Conservation (phyloP, 139 green algal genomes). For the Protoeuglena noctilucae region DNA sequence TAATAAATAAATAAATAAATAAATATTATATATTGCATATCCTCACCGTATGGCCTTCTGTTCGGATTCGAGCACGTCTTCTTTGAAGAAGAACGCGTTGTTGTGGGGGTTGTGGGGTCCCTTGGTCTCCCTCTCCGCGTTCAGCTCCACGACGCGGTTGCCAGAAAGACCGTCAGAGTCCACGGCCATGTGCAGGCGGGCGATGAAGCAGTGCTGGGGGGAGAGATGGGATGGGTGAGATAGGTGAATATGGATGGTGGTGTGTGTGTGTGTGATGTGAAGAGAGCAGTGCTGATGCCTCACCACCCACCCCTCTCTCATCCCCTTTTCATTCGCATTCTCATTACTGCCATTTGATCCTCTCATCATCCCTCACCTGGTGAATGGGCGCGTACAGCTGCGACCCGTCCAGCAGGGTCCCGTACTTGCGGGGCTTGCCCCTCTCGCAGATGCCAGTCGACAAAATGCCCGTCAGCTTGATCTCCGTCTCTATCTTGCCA, state of each 20-base stretch:
- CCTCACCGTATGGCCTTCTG: constrained; percentile 14
- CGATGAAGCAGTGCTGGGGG: constrained; percentile 77
- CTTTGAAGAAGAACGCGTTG: constrained; percentile 48
- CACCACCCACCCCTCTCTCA: constrained; percentile 41
- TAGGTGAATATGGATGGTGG: background rate
- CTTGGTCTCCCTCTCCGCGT: constrained; percentile 34
- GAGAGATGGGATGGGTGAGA: constrained; percentile 17
- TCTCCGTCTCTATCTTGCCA: constrained; percentile 56
- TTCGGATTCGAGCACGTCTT: constrained; percentile 47
- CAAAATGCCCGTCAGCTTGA: constrained; percentile 77
- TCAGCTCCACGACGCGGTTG: constrained; percentile 20
- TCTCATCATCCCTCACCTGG: no score
- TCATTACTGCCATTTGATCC: no score
- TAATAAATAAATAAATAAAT: constrained; percentile 4
- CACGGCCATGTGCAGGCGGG: constrained; percentile 54
- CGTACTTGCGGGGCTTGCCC: background rate
- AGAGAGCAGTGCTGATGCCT: constrained; percentile 24
- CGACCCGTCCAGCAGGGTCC: background rate
- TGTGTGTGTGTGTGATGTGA: background rate
- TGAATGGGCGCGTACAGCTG: constrained; percentile 22
- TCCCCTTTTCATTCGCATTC: no score
- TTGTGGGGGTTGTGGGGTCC: constrained; percentile 50
- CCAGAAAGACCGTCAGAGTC: constrained; percentile 53
- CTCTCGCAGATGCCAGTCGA: constrained; percentile 17
- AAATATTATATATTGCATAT: constrained; percentile 19